Base-by-base conservation (phyloP, 257 asterid species). In the Scutellaria minor region DNA sequence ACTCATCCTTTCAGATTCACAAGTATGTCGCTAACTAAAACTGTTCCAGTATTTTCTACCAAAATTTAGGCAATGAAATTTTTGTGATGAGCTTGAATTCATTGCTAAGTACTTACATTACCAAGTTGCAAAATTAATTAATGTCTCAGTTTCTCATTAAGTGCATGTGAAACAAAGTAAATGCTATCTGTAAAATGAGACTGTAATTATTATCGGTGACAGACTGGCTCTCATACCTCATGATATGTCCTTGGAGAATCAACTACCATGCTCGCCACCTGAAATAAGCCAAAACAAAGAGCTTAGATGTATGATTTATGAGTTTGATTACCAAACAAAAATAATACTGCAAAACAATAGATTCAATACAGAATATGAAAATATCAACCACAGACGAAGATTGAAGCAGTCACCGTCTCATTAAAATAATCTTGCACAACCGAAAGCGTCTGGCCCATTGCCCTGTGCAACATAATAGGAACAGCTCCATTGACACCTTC, bases 401-500 rank as follows among this genome's bases (percentile, higher is more conserved):
- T 51, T 13, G 52, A 68, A 47, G 68, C 66, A 40, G 72, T 63
- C 80, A 89, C 99, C 95, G 86, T 90, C 73, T 90, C 97, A 67
- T 71, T 90, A 79, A 95, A 95, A 86, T 90, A 91, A 80, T 95
- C 99, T 81, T 92, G 99, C 83, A 85, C 99, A 74, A 95, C 90
- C 5, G 90, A 87, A 67, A 92, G 98, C 51, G 99, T 95, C 83
- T 95, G 93, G 48, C 93, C 95, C 98, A 90, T 91, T 60, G 98
- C 98, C 75, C 84, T 86, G 78, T 95, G 98, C 85, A 95, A 81
- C 84, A 92, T 74, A 83, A 82, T 85, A 57, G 99, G 99, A 80
- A 90, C 80, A 76, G 99, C 97, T 78, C 96, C 99, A 62, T 90
- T 89, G 75, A 95, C 85, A 52, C 98, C 98, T 90, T 92, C 99